Conservation (phyloP, 495 filamentous ascomycete genomes). For the Aspergillus leporis region DNA sequence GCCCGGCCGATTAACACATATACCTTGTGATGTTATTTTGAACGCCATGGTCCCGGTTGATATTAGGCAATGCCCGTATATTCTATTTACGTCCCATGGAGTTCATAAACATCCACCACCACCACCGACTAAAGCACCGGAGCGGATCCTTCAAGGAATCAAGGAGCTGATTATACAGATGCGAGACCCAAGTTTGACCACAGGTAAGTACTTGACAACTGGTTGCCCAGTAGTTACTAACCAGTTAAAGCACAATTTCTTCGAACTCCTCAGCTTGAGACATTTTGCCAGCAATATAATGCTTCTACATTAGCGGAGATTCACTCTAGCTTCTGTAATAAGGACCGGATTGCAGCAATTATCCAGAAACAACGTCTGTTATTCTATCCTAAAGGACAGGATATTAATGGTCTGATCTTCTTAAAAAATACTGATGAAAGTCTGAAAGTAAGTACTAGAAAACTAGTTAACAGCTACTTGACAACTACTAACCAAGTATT, state of each 20-base stretch:
- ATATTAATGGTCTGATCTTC: conserved; percentile 12
- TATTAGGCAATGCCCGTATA: conserved; percentile 9
- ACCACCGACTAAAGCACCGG: conserved; percentile 3
- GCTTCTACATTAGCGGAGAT: conserved; percentile 12
- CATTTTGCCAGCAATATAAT: conserved; percentile 12
- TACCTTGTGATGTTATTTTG: conserved; percentile 11
- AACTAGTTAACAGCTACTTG: conserved; percentile 2
- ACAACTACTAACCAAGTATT: conserved; percentile 5
- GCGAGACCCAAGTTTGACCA: conserved; percentile 3
- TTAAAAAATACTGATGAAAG: conserved; percentile 1
- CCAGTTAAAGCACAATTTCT: conserved; percentile 15
- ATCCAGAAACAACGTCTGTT: conserved; percentile 14
- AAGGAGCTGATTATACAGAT: conserved; percentile 4
- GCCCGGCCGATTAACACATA: background rate
- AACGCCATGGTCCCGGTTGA: conserved; percentile 12
- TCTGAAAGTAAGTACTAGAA: conserved; percentile 10
- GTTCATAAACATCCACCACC: conserved; percentile 5
- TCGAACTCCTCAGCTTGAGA: conserved; percentile 12
- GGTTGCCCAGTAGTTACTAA: background rate
- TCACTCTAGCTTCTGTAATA: conserved; percentile 13
- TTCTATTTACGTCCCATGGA: conserved; percentile 13
- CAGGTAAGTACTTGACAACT: conserved; percentile 8
- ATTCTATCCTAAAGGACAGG: conserved; percentile 9
- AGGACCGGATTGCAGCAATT: conserved; percentile 11
- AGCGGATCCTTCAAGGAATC: conserved; percentile 5